Evolutionary conservation across 495 filamentous ascomycete genomes (phyloP).

Genomic region (Aspergillus heteromorphus): DNA sequence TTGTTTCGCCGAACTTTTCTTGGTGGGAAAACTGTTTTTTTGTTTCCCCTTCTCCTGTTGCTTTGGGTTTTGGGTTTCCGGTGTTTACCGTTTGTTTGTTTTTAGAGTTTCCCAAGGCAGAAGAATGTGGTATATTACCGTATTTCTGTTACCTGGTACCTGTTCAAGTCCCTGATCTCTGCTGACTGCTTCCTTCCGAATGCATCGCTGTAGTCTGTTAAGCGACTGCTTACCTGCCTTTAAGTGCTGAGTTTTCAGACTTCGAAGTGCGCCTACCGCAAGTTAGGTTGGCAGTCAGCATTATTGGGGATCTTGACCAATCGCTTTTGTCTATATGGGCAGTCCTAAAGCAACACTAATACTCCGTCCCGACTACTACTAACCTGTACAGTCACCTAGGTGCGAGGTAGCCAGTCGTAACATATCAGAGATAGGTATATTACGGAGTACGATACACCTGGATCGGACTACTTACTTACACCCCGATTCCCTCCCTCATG

Average conservation of each 20-base stretch:
- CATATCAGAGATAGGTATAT: neutral
- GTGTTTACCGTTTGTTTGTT: constrained; percentile 1
- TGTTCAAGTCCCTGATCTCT: too few species aligned
- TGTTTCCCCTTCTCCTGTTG: neutral
- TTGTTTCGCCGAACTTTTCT: neutral
- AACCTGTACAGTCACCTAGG: too few species aligned
- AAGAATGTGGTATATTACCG: constrained; percentile 1
- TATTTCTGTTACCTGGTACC: neutral
- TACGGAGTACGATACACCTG: neutral
- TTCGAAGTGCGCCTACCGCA: neutral
- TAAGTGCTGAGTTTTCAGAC: neutral
- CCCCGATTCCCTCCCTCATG: too few species aligned
- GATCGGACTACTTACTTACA: neutral
- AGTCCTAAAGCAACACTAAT: neutral
- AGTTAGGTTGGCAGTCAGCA: neutral
- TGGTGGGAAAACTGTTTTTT: neutral
- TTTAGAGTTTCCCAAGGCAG: neutral
- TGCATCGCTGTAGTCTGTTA: too few species aligned
- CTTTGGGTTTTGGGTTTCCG: neutral
- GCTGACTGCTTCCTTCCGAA: too few species aligned
- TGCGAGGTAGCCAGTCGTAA: neutral
- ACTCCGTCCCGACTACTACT: too few species aligned
- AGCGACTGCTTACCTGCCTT: neutral
- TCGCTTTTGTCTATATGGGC: constrained; percentile 1
- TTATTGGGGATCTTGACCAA: constrained; percentile 2